phyloP scores from a whole-genome alignment of 805 yeast species.

The Metschnikowia koreensis region DNA sequence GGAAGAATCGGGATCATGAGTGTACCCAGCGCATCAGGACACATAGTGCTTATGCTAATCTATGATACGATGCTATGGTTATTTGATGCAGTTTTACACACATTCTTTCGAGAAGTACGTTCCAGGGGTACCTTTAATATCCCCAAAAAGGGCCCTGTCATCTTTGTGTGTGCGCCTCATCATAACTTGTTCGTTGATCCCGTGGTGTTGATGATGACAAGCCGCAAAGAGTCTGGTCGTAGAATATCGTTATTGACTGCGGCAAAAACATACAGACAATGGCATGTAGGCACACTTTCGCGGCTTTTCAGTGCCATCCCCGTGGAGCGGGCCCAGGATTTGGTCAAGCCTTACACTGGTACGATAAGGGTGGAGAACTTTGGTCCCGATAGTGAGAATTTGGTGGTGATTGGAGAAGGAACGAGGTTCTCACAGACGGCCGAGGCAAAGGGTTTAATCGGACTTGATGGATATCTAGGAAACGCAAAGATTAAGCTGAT shows the following conservation, averaged over 20 bases:
- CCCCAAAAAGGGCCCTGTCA: constrained; percentile 36
- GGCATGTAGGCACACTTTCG: constrained; percentile 33
- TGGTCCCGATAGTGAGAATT: constrained; percentile 17
- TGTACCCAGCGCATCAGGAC: not conserved
- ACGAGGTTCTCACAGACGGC: constrained; percentile 36
- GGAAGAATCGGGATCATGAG: not conserved
- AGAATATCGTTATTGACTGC: constrained; percentile 39
- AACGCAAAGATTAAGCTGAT: constrained; percentile 31
- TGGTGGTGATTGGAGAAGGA: constrained; percentile 30
- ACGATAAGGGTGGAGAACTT: constrained; percentile 24
- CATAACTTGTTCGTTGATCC: constrained; percentile 44
- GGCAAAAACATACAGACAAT: constrained; percentile 32
- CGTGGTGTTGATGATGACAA: constrained; percentile 35
- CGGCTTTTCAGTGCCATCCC: constrained; percentile 37
- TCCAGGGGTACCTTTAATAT: constrained; percentile 38
- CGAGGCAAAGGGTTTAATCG: constrained; percentile 35
- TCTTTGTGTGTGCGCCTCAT: constrained; percentile 45
- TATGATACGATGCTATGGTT: constrained; percentile 35
- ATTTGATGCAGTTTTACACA: constrained; percentile 35
- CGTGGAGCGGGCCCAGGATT: constrained; percentile 43
- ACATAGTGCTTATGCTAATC: constrained; percentile 5
- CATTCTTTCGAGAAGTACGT: constrained; percentile 41
- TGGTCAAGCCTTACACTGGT: constrained; percentile 30
- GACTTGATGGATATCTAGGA: constrained; percentile 36
- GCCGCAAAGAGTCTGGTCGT: constrained; percentile 30